Evolutionary conservation across 495 filamentous ascomycete genomes (phyloP).

Genomic region (Annulohypoxylon bovei): DNA sequence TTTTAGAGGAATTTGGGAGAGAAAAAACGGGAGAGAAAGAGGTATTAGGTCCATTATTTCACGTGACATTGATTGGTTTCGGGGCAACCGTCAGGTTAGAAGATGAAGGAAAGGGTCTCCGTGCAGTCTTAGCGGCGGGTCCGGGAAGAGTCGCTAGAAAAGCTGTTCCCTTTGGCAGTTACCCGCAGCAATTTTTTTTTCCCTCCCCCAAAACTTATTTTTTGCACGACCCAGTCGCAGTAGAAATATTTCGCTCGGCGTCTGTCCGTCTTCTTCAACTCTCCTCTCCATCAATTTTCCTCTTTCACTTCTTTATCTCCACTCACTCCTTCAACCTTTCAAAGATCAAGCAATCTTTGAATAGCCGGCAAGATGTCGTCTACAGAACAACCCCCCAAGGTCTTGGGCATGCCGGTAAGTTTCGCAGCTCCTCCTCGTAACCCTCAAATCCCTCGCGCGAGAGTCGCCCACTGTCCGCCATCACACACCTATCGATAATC

Average conservation of each 20-base stretch:
- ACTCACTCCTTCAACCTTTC: constrained; percentile 55
- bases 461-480: constrained; percentile 49
- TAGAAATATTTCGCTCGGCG: constrained; percentile 47
- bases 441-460: constrained; percentile 49
- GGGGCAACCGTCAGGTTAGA: constrained; percentile 51
- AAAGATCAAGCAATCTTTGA: constrained; percentile 57
- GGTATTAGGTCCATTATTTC: constrained; percentile 23
- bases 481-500: constrained; percentile 24
- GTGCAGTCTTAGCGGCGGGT: constrained; percentile 44
- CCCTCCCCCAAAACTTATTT: constrained; percentile 48
- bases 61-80: constrained; percentile 41
- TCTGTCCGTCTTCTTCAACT: constrained; percentile 43
- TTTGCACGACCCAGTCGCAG: constrained; percentile 43
- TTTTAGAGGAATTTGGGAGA: constrained; percentile 4
- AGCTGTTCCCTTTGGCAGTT: constrained; percentile 46
- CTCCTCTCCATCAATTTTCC: constrained; percentile 50
- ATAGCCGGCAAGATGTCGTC: constrained; percentile 70
- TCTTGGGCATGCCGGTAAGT: constrained; percentile 92
- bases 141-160: constrained; percentile 53
- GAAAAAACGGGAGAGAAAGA: neutral
- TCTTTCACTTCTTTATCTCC: constrained; percentile 53
- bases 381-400: constrained; percentile 50
- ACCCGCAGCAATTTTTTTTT: constrained; percentile 58
- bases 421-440: constrained; percentile 25
- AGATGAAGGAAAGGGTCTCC: constrained; percentile 53